These are phyloP conservation scores for Dictyostelium intermedium DNA, from an alignment of 78 protist species.

Conservation along the genomic window DNA sequence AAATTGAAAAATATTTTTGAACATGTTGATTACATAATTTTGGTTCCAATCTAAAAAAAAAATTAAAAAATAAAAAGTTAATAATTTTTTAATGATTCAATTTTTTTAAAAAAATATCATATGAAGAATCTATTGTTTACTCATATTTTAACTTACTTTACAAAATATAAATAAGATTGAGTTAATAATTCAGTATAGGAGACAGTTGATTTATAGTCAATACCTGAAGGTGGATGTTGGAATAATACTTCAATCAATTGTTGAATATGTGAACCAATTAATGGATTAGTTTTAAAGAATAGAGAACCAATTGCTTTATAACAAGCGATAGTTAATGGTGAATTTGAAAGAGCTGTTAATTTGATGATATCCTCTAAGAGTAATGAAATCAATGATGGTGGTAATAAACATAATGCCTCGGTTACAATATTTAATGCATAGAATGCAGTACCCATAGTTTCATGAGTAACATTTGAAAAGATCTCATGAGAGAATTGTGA, in stretches of 20 bases:
- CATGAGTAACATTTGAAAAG: not conserved
- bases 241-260: slow-evolving; percentile 63
- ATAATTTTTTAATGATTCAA: not conserved
- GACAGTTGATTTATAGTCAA: slow-evolving; percentile 18
- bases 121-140: too few relatives aligned
- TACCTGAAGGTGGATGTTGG: slow-evolving; percentile 38
- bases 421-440: not conserved
- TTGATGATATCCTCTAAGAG: slow-evolving; percentile 33
- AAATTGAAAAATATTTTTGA: slow-evolving; percentile 27
- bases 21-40: slow-evolving; percentile 43
- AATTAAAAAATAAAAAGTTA: not conserved
- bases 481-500: slow-evolving; percentile 8
- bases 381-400: slow-evolving; percentile 35
- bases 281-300: slow-evolving; percentile 49
- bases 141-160: not conserved
- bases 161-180: slow-evolving; percentile 20
- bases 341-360: slow-evolving; percentile 16
- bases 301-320: slow-evolving; percentile 52
- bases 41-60: slow-evolving; percentile 7
- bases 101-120: too few relatives aligned
- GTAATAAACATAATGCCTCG: slow-evolving; percentile 21
- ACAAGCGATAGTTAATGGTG: not conserved
- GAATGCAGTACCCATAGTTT: slow-evolving; percentile 16
- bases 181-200: slow-evolving; percentile 56
- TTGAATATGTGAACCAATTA: slow-evolving; percentile 20